A percentile compares a stretch with the other conserved stretches of the same genome.
Conservation (phyloP, 2,329 filamentous ascomycete genomes). For the Mycosphaerella sp. region DNA sequence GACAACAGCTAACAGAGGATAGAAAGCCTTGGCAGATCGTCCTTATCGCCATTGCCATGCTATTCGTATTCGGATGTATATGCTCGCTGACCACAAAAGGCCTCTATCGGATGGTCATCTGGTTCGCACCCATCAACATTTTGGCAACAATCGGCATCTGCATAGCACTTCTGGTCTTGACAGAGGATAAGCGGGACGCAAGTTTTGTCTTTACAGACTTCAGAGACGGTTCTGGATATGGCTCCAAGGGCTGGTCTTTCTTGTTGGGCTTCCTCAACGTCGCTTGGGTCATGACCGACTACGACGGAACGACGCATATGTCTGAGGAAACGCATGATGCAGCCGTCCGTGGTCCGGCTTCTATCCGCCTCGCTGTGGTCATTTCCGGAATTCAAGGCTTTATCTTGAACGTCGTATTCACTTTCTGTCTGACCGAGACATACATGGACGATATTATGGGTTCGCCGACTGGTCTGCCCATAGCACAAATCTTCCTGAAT, state of each 20-base stretch:
- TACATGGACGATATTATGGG: conserved; percentile 52
- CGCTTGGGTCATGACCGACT: conserved; percentile 63
- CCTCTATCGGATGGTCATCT: conserved; percentile 55
- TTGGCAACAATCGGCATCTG: conserved; percentile 56
- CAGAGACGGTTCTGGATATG: conserved; percentile 58
- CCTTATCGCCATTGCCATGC: conserved; percentile 50
- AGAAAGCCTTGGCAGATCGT: conserved; percentile 56
- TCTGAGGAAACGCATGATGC: conserved; percentile 62
- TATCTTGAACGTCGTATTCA: conserved; percentile 57
- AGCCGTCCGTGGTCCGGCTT: conserved; percentile 53
- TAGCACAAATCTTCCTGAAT: conserved; percentile 52
- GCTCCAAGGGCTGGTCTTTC: conserved; percentile 56
- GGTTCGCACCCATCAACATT: conserved; percentile 63
- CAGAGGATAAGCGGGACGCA: conserved; percentile 50
- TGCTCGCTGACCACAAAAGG: conserved; percentile 57
- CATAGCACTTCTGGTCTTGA: conserved; percentile 52
- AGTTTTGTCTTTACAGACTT: conserved; percentile 57
- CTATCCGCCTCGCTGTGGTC: conserved; percentile 41
- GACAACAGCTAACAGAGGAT: conserved; percentile 8
- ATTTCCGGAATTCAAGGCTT: conserved; percentile 57
- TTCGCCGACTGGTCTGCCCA: conserved; percentile 55
- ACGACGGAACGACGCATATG: conserved; percentile 63
- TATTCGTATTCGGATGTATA: conserved; percentile 53
- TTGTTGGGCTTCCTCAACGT: conserved; percentile 54
- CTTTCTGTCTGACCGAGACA: conserved; percentile 51